Conservation (phyloP, 2,329 filamentous ascomycete species). For the Fragosphaeria purpurea region DNA sequence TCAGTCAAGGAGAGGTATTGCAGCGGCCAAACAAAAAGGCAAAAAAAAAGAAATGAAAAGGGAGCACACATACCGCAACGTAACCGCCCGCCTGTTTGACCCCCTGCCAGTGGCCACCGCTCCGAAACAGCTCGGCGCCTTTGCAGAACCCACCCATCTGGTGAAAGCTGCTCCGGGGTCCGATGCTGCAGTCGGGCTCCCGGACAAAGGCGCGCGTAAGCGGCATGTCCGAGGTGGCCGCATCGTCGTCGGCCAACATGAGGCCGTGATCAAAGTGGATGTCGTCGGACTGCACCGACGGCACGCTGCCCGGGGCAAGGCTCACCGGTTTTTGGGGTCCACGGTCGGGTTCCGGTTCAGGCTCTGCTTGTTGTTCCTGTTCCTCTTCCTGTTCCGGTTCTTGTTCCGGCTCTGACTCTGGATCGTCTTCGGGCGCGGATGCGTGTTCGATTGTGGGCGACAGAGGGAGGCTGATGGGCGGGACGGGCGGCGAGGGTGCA, state of each 20-base stretch:
- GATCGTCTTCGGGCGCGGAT: neutral
- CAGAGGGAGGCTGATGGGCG: conserved; percentile 9
- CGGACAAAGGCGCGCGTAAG: conserved; percentile 11
- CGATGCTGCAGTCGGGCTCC: conserved; percentile 22
- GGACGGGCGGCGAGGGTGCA: conserved; percentile 10
- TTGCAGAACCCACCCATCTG: conserved; percentile 27
- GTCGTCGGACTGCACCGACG: conserved; percentile 1
- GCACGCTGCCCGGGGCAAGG: conserved; percentile 1
- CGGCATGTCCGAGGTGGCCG: conserved; percentile 6
- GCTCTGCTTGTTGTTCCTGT: neutral
- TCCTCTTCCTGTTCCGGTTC: neutral
- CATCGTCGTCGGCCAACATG: conserved; percentile 9
- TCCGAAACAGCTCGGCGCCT: conserved; percentile 26
- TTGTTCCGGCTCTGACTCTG: neutral
- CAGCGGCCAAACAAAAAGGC: neutral
- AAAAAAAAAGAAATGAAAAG: neutral
- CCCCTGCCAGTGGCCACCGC: conserved; percentile 25
- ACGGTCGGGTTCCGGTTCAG: neutral
- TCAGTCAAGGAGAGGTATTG: conserved; percentile 3
- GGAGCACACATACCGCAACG: conserved; percentile 11
- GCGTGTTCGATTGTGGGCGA: conserved; percentile 1
- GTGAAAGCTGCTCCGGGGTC: conserved; percentile 25
- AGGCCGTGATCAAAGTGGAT: conserved; percentile 6
- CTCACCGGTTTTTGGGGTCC: neutral
- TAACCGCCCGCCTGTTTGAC: conserved; percentile 22